Evolutionary conservation across 129 eudicot genomes (phyloP).

Genomic region (Silybum marianum): DNA sequence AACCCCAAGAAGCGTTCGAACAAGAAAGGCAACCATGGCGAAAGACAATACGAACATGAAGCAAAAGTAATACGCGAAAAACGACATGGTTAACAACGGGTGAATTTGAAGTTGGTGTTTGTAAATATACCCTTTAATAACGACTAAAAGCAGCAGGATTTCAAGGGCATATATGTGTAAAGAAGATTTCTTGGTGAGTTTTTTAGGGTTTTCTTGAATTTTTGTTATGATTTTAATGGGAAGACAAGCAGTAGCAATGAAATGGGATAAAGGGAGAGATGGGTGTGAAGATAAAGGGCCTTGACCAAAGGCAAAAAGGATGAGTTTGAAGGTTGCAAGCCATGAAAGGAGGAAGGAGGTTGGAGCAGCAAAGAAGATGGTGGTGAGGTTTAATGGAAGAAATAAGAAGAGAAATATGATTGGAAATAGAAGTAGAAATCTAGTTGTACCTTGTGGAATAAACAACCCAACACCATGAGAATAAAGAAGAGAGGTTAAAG

Average conservation of each 20-base stretch:
- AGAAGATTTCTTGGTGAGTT: background rate
- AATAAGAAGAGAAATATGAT: conserved; percentile 23
- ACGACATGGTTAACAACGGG: background rate
- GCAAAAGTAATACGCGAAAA: conserved; percentile 18
- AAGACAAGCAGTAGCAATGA: background rate
- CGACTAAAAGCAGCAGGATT: conserved; percentile 6
- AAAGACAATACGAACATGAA: background rate
- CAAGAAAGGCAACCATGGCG: conserved; percentile 20
- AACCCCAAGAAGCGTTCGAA: conserved; percentile 16
- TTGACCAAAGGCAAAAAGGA: background rate
- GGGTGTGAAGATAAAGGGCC: background rate
- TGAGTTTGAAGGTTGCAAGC: conserved; percentile 1
- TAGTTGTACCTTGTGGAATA: background rate
- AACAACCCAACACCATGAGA: background rate
- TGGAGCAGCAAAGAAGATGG: conserved; percentile 38
- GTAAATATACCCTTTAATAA: background rate
- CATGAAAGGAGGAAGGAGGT: background rate
- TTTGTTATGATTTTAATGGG: background rate
- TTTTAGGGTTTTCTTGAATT: background rate
- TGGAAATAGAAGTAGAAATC: background rate
- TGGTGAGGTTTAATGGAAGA: conserved; percentile 45
- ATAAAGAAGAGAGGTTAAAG: background rate
- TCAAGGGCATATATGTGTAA: background rate
- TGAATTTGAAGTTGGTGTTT: conserved; percentile 23
- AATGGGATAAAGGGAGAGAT: background rate